Base-by-base conservation (phyloP, 345 rosid genomes). In the Arabidopsis suecica region DNA sequence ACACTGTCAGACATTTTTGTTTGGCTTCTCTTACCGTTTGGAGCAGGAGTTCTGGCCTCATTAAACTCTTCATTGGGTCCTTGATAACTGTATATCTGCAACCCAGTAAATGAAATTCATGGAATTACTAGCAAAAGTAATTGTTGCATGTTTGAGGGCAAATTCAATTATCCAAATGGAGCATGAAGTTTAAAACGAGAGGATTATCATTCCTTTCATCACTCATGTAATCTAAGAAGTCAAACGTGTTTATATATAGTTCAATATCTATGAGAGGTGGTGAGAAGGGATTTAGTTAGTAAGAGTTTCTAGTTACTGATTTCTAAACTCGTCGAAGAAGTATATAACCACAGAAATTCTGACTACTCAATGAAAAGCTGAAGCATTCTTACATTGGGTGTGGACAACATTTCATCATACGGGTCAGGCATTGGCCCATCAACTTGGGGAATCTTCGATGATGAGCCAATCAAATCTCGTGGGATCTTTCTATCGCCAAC, bases 401-500 rank as follows among this genome's bases (percentile, higher is more conserved):
- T 87, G 41, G 98, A 91, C 72, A 91, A 87, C 78, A 80, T 84
- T 58, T 93, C 96, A 64, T 94, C 97, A 76, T 89, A 94, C 25
- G 96, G 91, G 82, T 93, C 98, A 65, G 98, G 97, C 60, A 83
- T 84, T 49, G 97, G 96, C 61, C 99, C 99, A 87, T 95, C 99
- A 69, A 81, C 78, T 81, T 95, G 99, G 68, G 97, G 92, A 48
- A 95, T 89, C 82, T 83, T 90, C 12, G 57, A 69, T 40, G 83
- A 75, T 40, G 84, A 60, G 73, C 65, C 59, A 44, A 61, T n/a
- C 60, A 61, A 10, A 45, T 77, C 68, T 65, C 72, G 67, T 49
- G 62, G 36, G 30, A 40, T 12, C 37, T 69, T 77, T 37, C 77
- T 49, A 30, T 30, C 16, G 6, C 61, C 53, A 37, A 38, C 48